These are phyloP conservation scores for Cyberlindnera xylosilytica DNA, from an alignment of 805 yeast genomes.

Conservation along the genomic window DNA sequence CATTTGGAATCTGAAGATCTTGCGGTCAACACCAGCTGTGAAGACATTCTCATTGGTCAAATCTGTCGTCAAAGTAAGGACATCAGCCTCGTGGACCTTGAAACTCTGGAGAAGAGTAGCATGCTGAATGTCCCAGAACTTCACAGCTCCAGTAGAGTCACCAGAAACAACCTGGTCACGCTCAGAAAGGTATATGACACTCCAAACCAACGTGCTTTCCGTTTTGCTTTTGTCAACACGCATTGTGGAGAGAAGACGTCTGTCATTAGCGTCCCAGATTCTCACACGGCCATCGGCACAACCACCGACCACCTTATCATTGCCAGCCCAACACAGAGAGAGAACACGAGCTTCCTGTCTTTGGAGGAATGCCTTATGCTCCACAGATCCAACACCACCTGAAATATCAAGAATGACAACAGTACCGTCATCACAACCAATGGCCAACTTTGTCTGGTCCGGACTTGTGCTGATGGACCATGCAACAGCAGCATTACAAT, in stretches of 20 bases:
- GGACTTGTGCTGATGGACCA: slow-evolving; percentile 81
- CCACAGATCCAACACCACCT: slow-evolving; percentile 82
- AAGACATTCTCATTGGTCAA: slow-evolving; percentile 61
- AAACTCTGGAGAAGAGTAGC: slow-evolving; percentile 79
- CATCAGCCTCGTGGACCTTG: slow-evolving; percentile 87
- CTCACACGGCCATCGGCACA: slow-evolving; percentile 93
- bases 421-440: slow-evolving; percentile 94
- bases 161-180: slow-evolving; percentile 85
- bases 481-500: slow-evolving; percentile 89
- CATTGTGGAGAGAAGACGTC: slow-evolving; percentile 72
- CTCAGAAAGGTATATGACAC: slow-evolving; percentile 59
- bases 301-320: slow-evolving; percentile 76
- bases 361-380: slow-evolving; percentile 71
- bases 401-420: slow-evolving; percentile 81
- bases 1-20: slow-evolving; percentile 63
- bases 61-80: slow-evolving; percentile 66
- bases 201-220: slow-evolving; percentile 92
- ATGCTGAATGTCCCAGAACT: slow-evolving; percentile 85
- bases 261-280: slow-evolving; percentile 60
- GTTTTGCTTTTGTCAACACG: slow-evolving; percentile 85
- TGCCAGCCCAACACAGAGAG: slow-evolving; percentile 70
- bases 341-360: slow-evolving; percentile 82
- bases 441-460: slow-evolving; percentile 63
- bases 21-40: slow-evolving; percentile 92
- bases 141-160: slow-evolving; percentile 92